phyloP scores from a whole-genome alignment of 371 early-diverging fungal genomes.

The Syncephalastrum monosporum region DNA sequence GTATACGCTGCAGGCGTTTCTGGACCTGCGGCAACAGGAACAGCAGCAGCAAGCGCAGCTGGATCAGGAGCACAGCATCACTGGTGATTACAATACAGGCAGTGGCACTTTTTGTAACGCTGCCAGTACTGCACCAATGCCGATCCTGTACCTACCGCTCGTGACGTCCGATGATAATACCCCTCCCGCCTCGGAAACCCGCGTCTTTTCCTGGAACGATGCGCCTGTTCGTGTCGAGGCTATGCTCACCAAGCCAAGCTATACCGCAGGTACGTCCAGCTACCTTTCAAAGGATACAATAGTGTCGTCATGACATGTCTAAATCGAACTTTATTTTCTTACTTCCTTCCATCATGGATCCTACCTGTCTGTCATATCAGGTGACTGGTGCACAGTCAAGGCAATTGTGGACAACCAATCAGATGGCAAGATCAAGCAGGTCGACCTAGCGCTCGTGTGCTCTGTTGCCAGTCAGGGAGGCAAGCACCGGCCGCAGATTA shows the following conservation, averaged over 20 bases:
- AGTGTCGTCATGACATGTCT: too few species aligned
- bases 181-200: conserved; percentile 4
- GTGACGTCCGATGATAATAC: conserved; percentile 14
- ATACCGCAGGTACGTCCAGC: conserved; percentile 36
- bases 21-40: conserved; percentile 21
- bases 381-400: conserved; percentile 41
- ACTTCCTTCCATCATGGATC: too few species aligned
- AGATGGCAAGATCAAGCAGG: conserved; percentile 31
- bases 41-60: conserved; percentile 1
- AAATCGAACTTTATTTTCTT: too few species aligned
- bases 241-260: conserved; percentile 34
- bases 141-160: conserved; percentile 36
- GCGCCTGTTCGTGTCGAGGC: conserved; percentile 27
- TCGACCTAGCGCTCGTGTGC: conserved; percentile 31
- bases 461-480: conserved; percentile 13
- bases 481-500: too few species aligned
- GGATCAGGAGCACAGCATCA: too few species aligned
- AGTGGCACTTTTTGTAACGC: too few species aligned
- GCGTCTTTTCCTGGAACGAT: conserved; percentile 22
- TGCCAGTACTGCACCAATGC: conserved; percentile 12
- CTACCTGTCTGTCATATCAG: conserved; percentile 12
- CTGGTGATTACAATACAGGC: too few species aligned
- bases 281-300: neutral
- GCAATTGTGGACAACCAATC: conserved; percentile 35
- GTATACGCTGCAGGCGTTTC: conserved; percentile 37